Conservation (phyloP, 805 yeast species). For the Candida cerambycidarum region DNA sequence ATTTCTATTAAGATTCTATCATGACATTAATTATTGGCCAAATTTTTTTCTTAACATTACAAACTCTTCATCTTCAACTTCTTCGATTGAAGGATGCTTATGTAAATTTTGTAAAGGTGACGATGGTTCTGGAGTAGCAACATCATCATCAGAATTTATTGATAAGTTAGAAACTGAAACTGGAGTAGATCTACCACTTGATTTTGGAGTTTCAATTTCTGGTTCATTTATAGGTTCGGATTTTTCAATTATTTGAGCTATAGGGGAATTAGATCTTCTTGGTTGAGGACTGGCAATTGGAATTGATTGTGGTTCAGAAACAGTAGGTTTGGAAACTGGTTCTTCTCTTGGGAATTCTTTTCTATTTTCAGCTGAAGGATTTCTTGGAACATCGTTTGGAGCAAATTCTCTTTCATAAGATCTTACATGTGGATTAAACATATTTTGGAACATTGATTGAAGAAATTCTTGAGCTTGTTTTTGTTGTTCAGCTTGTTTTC, state of each 20-base stretch:
- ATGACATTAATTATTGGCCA: constrained; percentile 20
- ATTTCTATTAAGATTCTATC: background rate
- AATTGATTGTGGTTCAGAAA: constrained; percentile 1
- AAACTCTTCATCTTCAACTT: constrained; percentile 37
- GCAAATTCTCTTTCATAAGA: constrained; percentile 10
- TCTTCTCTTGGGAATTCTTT: too few relatives aligned
- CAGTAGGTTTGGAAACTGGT: background rate
- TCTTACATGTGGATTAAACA: constrained; percentile 10
- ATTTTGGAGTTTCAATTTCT: constrained; percentile 12
- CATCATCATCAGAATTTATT: constrained; percentile 10
- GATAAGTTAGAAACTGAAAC: constrained; percentile 6
- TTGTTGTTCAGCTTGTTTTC: constrained; percentile 19
- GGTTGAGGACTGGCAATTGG: constrained; percentile 7
- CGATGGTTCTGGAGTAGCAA: constrained; percentile 12
- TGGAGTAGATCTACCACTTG: constrained; percentile 14
- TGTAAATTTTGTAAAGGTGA: constrained; percentile 16
- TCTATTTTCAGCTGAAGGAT: too few relatives aligned
- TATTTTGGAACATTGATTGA: constrained; percentile 21
- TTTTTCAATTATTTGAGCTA: constrained; percentile 13
- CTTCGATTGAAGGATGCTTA: constrained; percentile 31
- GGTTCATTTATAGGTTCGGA: constrained; percentile 14
- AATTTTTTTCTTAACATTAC: constrained; percentile 41
- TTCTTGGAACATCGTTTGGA: background rate
- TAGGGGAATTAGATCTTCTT: constrained; percentile 9
- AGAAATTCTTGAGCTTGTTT: constrained; percentile 23